Base-by-base conservation (phyloP, 2,329 filamentous ascomycete species). In the Fusarium sambucinum region DNA sequence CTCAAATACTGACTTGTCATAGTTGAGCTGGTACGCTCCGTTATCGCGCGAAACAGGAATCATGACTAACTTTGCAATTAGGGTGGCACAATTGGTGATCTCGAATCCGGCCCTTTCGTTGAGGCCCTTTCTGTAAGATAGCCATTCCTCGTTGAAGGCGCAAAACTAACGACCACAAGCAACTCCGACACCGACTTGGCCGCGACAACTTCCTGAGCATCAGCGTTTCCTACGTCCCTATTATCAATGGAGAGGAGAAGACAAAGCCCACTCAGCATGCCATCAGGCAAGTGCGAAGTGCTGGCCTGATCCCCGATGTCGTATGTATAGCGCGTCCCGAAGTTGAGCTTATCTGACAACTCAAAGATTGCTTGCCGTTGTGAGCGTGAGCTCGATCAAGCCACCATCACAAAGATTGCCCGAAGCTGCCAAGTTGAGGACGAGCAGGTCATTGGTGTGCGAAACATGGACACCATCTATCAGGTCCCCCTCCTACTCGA, bases 221-320 rank as follows among this genome's bases (percentile, higher is more conserved):
- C 70, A 90, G 94, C 80, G 95, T 97, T 66, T 94, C 92, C 6
- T 92, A 94, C 73, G 90, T 98, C 33, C 96, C 94, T 2, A 86
- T 95, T 56, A 74, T 73, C 29, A 70, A 86, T 59, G 86, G 86
- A 41, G 86, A 98, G 83, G 90, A 97, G 80, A 98, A 98, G 87
- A 98, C 94, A 12, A 98, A 98, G 83, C 96, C 96, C 0, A 99
- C 96, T 0, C 96, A 99, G 79, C 89, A 93, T 74, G 93, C 95
- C 27, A 93, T 98, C 74, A 90, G 90, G 76, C 89, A 92, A 73
- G 90, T 94, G 66, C 90, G 95, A 67, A 94, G 92, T 76, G 91
- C 92, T 67, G 94, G 94, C 76, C 80, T 93, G 55, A 87, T 85
- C 61, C 90, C 90, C 3, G 90, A 92, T 73, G 76, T 96, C 77